Base-by-base conservation (phyloP, 768 basidiomycete genomes). In the Solioccasus polychromus region DNA sequence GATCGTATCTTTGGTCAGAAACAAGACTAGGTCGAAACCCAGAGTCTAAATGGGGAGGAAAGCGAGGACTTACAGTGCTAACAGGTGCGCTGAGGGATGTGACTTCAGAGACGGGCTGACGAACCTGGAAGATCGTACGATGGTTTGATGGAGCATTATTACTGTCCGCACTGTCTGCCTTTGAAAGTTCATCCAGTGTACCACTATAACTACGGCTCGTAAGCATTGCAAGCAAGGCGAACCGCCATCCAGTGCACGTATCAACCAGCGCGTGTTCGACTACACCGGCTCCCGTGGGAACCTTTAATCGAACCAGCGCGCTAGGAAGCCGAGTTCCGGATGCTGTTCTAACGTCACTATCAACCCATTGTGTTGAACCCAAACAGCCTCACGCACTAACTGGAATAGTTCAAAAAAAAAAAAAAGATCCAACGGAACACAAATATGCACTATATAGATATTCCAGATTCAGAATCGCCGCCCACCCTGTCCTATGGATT, bases 141-240 rank as follows among this genome's bases (percentile, higher is more conserved):
- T 15, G 14, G 44, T 30, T 24, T 45, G 51, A 31, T n/a, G 39
- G n/a, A 38, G n/a, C 57, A 60, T 60, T n/a, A n/a, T n/a, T n/a
- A n/a, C n/a, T n/a, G 43, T 39, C 53, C 49, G 50, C 44, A 29
- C 47, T 52, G 39, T 44, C 50, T 32, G 43, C 47, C 25, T 42
- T 35, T 39, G 26, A 52, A 19, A 25, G n/a, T 28, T 11, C 15
- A n/a, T 4, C 32, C 31, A 19, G 29, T 37, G n/a, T n/a, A n/a
- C n/a, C n/a, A n/a, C n/a, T n/a, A n/a, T n/a, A n/a, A n/a, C n/a
- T n/a, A n/a, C n/a, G n/a, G n/a, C n/a, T n/a, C n/a, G n/a, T n/a
- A n/a, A n/a, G n/a, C n/a, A n/a, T n/a, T n/a, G n/a, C n/a, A n/a
- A n/a, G n/a, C n/a, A n/a, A n/a, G n/a, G n/a, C n/a, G n/a, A n/a